Evolutionary conservation across 2,329 filamentous ascomycete genomes (phyloP), one percentile per base, ranked within the genome.

Genomic region (Cladosporium colombiae): DNA sequence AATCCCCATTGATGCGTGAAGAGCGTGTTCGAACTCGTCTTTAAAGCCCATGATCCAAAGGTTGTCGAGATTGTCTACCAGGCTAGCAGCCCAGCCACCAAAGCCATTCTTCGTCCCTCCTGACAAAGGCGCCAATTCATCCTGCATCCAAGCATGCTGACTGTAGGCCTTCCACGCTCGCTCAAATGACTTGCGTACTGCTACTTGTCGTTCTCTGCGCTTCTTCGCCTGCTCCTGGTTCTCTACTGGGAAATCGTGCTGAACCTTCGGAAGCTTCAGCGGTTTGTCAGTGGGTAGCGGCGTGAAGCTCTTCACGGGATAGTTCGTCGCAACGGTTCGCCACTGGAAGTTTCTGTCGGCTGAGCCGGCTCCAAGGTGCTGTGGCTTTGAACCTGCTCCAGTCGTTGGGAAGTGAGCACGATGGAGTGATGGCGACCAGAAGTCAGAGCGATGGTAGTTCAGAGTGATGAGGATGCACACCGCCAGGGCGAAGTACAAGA

Each of bases 11-110:
- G 80, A 73, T 13, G 80, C 79, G n/a, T 75, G 70, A 18, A 82
- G 79, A 1, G 81, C 81, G 27, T 78, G 77, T 18, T 78, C 72
- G 62, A 83, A 84, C 52, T 84, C 81, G n/a, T 79, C 76, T 63
- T 81, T 78, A 69, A 81, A 72, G 1, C 74, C 80, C 81, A 82
- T 82, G 66, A 82, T 81, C 77, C 78, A 82, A 10, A 82, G 73
- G 3, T 78, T 82, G 68, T 82, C 81, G 44, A 82, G 70, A 46
- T 78, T 77, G 71, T 82, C 81, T 37, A 83, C 78, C 14, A 83
- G 71, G 14, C 76, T 81, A 5, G 81, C 80, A 3, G 77, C 80
- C 81, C 81, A 83, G 5, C 81, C 81, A 58, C 81, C 81, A 71
- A 81, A 82, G 23, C 75, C 75, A 68, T 82, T 74, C 53, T 74